Evolutionary conservation across 176 grass and related monocot genomes (phyloP), one percentile per base, ranked within the genome.

Genomic region (Eragrostis nindensis): DNA sequence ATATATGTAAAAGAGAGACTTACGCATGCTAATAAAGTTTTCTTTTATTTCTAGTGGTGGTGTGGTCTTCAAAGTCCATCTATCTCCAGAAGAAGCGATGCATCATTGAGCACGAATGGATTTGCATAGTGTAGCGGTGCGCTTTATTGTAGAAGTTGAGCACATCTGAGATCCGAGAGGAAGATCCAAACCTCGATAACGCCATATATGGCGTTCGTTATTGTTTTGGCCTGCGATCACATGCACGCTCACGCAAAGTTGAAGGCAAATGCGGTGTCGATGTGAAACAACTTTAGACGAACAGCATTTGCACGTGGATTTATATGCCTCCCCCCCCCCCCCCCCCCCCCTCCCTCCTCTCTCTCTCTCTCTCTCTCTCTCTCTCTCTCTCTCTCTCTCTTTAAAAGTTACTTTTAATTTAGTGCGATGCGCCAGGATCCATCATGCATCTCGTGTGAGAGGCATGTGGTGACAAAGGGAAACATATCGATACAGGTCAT

Each of bases 241-340:
- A 70, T 62, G 77, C 77, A 86, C 30, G 71, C 84, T 79, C 65
- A 49, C 50, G 41, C 71, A 54, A 36, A 36, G 32, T 4, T 36
- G 32, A 1, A 36, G 1, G 32, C 71, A 54, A 38, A 44, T 57
- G 39, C 30, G 22, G 11, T 40, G 29, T 30, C 80, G 15, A 43
- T 69, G 71, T 81, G 71, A 62, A 68, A 61, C 62, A 62, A 43
- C 78, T 75, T 81, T 81, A 32, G n/a, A 29, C 5, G 22, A 13
- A 1, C 77, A 36, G 52, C 62, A 82, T 76, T 70, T 67, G 74
- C 80, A 88, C 47, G 80, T 48, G 59, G 27, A 87, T 82, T 62
- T 75, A 41, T 47, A 52, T 44, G 7, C 7, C 1, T 36, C 4
- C 32, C 4, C 32, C 4, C 32, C 4, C 32, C 32, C 4, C 32